These are phyloP conservation scores for Fusarium verrucosum DNA, from an alignment of 2,329 filamentous ascomycete genomes.

Conservation along the genomic window DNA sequence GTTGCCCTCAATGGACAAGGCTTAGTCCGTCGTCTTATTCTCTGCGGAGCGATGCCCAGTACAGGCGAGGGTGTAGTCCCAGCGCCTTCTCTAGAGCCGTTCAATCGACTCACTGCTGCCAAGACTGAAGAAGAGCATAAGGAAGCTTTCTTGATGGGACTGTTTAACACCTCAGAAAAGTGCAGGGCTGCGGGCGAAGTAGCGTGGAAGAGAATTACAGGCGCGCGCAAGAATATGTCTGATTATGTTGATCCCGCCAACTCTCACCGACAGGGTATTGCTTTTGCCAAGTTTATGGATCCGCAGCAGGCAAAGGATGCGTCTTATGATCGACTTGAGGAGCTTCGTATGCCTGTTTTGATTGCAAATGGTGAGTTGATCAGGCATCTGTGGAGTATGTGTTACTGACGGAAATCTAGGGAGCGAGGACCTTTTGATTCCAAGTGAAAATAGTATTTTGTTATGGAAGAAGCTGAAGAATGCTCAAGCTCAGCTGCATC, in stretches of 20 bases:
- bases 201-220: slow-evolving; percentile 49
- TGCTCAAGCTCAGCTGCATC: slow-evolving; percentile 45
- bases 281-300: slow-evolving; percentile 51
- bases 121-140: slow-evolving; percentile 47
- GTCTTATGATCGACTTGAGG: slow-evolving; percentile 48
- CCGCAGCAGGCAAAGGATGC: slow-evolving; percentile 46
- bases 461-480: slow-evolving; percentile 51
- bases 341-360: slow-evolving; percentile 50
- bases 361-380: slow-evolving; percentile 51
- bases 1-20: slow-evolving; percentile 53
- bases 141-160: slow-evolving; percentile 47
- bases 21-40: slow-evolving; percentile 53
- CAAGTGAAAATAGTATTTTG: slow-evolving; percentile 51
- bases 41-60: slow-evolving; percentile 57
- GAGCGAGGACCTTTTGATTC: slow-evolving; percentile 48
- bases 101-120: slow-evolving; percentile 48
- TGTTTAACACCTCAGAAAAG: slow-evolving; percentile 48
- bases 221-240: slow-evolving; percentile 40
- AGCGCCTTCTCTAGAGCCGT: slow-evolving; percentile 46
- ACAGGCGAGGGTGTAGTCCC: slow-evolving; percentile 47
- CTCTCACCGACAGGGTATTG: slow-evolving; percentile 46
- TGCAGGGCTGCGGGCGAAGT: slow-evolving; percentile 48
- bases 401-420: slow-evolving; percentile 35
- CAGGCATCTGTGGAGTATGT: rapidly evolving
- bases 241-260: slow-evolving; percentile 42